Evolutionary conservation across 2,329 filamentous ascomycete genomes (phyloP).

Genomic region (Botrytis tulipae): DNA sequence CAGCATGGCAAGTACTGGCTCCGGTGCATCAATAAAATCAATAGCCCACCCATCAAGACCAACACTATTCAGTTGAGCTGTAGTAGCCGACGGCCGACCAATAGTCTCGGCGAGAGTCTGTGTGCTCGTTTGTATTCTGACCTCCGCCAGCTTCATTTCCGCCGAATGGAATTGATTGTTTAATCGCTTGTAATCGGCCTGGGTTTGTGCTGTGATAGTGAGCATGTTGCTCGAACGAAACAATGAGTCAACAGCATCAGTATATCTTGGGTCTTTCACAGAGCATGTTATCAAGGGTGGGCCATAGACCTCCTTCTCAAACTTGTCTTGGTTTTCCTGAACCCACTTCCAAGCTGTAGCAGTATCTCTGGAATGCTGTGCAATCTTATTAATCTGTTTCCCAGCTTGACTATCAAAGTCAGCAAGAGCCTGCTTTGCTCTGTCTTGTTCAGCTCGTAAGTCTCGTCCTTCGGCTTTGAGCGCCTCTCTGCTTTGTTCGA

Average conservation of each 20-base stretch:
- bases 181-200: constrained; percentile 71
- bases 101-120: constrained; percentile 53
- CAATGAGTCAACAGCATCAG: constrained; percentile 57
- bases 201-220: constrained; percentile 72
- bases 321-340: constrained; percentile 60
- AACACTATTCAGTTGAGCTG: constrained; percentile 52
- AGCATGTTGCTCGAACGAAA: constrained; percentile 53
- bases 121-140: constrained; percentile 59
- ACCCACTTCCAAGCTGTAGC: constrained; percentile 79
- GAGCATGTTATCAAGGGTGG: constrained; percentile 65
- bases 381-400: constrained; percentile 67
- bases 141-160: constrained; percentile 61
- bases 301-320: constrained; percentile 62
- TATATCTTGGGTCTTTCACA: constrained; percentile 57
- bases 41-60: constrained; percentile 80
- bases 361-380: constrained; percentile 59
- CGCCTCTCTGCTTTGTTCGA: constrained; percentile 33
- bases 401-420: constrained; percentile 72
- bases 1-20: constrained; percentile 82
- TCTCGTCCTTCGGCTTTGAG: constrained; percentile 38
- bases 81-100: constrained; percentile 42
- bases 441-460: constrained; percentile 42
- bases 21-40: constrained; percentile 77
- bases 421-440: constrained; percentile 50
- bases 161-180: constrained; percentile 61